Conservation (phyloP, 1,284 basidiomycete species). For the Cystobasidium sp. region DNA sequence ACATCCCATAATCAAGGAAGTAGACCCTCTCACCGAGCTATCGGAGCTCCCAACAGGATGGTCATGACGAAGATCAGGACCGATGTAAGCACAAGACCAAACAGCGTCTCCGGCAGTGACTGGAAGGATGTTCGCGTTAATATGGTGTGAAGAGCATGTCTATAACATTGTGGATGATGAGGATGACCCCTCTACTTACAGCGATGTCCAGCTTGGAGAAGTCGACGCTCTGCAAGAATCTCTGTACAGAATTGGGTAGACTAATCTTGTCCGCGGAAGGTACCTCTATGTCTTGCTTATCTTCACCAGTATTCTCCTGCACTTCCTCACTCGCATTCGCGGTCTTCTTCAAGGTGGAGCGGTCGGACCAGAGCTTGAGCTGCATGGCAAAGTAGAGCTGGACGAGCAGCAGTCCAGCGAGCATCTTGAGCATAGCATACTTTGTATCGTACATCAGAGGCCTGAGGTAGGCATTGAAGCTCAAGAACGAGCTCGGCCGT, state of each 20-base stretch:
- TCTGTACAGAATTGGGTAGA: neutral
- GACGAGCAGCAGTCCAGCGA: constrained; percentile 43
- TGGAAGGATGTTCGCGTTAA: constrained; percentile 1
- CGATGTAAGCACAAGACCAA: constrained; percentile 64
- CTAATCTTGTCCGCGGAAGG: neutral
- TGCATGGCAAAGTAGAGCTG: constrained; percentile 50
- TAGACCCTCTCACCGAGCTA: constrained; percentile 62
- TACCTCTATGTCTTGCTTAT: neutral
- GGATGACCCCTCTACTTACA: neutral
- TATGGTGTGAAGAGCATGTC: neutral
- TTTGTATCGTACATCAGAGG: constrained; percentile 45
- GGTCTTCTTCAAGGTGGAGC: constrained; percentile 11
- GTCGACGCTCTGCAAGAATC: neutral
- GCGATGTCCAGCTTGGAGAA: constrained; percentile 1
- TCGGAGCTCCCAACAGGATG: constrained; percentile 76
- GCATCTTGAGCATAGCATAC: constrained; percentile 37
- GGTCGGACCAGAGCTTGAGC: constrained; percentile 31
- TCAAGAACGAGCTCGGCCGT: constrained; percentile 16
- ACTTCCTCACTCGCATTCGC: neutral
- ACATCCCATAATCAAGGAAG: constrained; percentile 28
- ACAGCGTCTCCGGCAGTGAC: constrained; percentile 58
- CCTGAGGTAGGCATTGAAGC: constrained; percentile 12
- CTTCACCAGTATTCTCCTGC: neutral
- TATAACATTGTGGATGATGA: neutral
- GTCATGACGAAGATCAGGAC: constrained; percentile 62